Conservation (phyloP, 2,329 filamentous ascomycete species). For the Dissoconium aciculare region DNA sequence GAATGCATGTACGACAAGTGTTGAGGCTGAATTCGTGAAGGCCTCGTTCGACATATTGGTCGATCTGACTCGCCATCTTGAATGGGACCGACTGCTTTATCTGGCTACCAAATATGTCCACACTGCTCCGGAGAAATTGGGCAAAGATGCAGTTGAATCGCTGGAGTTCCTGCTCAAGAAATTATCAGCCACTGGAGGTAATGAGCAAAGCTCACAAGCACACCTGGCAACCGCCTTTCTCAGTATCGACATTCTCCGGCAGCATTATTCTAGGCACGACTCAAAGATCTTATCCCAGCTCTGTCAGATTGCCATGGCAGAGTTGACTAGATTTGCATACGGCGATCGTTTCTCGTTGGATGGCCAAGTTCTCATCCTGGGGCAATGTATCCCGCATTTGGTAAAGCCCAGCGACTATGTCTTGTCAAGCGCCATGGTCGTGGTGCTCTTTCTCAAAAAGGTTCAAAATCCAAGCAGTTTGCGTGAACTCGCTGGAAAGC, state of each 20-base stretch:
- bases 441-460: constrained; percentile 15
- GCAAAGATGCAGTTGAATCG: constrained; percentile 13
- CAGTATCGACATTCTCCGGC: constrained; percentile 16
- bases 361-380: constrained; percentile 13
- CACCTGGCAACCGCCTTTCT: constrained; percentile 14
- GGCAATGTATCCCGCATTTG: constrained; percentile 13
- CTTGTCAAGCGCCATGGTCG: constrained; percentile 15
- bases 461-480: constrained; percentile 4
- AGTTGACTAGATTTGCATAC: constrained; percentile 11
- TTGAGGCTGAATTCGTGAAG: constrained; percentile 71
- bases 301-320: constrained; percentile 9
- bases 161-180: constrained; percentile 12
- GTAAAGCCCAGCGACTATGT: constrained; percentile 8
- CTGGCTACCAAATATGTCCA: constrained; percentile 55
- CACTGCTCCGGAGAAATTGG: constrained; percentile 15
- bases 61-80: constrained; percentile 33
- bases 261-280: constrained; percentile 6
- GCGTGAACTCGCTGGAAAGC: too few species aligned
- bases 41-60: constrained; percentile 57
- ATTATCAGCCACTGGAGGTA: constrained; percentile 5
- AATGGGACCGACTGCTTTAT: constrained; percentile 39
- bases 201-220: constrained; percentile 2
- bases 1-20: constrained; percentile 65
- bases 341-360: constrained; percentile 4
- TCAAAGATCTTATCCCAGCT: constrained; percentile 7